phyloP scores from a whole-genome alignment of 768 basidiomycete genomes.

The Phylloporus sp. region DNA sequence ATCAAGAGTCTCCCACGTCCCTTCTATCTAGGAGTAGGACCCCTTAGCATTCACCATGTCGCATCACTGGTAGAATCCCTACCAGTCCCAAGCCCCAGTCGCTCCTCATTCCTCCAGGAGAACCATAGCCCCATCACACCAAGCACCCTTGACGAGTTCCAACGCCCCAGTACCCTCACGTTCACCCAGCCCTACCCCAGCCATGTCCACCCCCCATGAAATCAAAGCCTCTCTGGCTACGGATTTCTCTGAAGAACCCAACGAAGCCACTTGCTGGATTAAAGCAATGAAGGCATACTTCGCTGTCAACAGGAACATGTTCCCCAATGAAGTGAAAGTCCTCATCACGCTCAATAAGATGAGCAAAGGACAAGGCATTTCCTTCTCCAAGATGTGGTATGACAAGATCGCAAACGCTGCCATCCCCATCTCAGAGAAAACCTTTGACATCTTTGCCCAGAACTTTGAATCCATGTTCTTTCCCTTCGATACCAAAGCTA shows the following conservation, averaged over 20 bases:
- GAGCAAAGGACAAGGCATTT: background rate
- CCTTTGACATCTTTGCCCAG: background rate
- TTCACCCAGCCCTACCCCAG: too few relatives aligned
- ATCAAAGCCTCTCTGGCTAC: background rate
- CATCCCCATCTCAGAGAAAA: background rate
- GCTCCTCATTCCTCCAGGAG: too few relatives aligned
- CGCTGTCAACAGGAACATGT: background rate
- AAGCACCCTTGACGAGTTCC: too few relatives aligned
- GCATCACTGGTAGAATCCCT: too few relatives aligned
- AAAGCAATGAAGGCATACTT: background rate
- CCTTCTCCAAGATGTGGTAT: background rate
- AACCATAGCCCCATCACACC: too few relatives aligned
- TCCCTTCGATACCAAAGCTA: background rate
- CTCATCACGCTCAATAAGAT: background rate
- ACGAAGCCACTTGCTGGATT: background rate
- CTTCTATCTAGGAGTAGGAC: too few relatives aligned
- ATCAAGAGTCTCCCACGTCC: too few relatives aligned
- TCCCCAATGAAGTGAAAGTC: too few relatives aligned
- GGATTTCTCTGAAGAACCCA: background rate
- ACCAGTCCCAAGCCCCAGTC: too few relatives aligned
- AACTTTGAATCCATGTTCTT: background rate
- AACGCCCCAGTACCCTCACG: too few relatives aligned
- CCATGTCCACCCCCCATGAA: too few relatives aligned
- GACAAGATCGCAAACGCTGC: background rate
- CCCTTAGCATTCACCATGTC: too few relatives aligned